Evolutionary conservation across 371 early-diverging fungal genomes (phyloP).

Genomic region (Mortierella sp.): DNA sequence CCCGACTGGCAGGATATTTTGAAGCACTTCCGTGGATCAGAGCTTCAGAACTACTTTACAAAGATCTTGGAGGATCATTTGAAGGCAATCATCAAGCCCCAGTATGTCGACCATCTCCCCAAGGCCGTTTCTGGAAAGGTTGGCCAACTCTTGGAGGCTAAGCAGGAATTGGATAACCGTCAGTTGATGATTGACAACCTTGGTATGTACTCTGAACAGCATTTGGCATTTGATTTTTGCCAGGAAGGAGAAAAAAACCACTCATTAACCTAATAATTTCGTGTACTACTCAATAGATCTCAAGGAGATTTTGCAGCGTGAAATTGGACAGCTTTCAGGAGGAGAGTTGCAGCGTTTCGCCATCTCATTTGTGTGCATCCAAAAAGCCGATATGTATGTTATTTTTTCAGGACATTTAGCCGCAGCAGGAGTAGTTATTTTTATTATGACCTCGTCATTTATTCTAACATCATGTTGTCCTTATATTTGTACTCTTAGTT

Average conservation of each 20-base stretch:
- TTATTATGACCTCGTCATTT: neutral
- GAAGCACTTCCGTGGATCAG: conserved; percentile 98
- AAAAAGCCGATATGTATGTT: conserved; percentile 90
- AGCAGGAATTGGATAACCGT: conserved; percentile 81
- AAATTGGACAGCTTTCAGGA: conserved; percentile 96
- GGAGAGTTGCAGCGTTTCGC: conserved; percentile 99
- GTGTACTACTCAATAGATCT: conserved; percentile 69
- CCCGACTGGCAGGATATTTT: conserved; percentile 99
- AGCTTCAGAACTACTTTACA: conserved; percentile 99
- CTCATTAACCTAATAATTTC: too few relatives aligned
- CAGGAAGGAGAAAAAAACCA: too few relatives aligned
- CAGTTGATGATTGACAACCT: conserved; percentile 82
- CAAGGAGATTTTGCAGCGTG: conserved; percentile 88
- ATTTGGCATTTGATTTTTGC: too few relatives aligned
- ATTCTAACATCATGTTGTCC: neutral
- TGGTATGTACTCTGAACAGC: conserved; percentile 58
- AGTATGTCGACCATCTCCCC: conserved; percentile 98
- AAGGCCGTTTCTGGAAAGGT: conserved; percentile 91
- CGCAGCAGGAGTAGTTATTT: neutral
- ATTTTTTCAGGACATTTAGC: neutral
- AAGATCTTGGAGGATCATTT: conserved; percentile 97
- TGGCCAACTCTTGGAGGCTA: conserved; percentile 79
- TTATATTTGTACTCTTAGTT: conserved; percentile 61
- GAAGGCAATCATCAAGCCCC: conserved; percentile 97
- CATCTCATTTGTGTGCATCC: conserved; percentile 92